Evolutionary conservation across 441 rosid genomes (phyloP), one percentile per base, ranked within the genome.

Genomic region (Euphorbia schlechtendalii): DNA sequence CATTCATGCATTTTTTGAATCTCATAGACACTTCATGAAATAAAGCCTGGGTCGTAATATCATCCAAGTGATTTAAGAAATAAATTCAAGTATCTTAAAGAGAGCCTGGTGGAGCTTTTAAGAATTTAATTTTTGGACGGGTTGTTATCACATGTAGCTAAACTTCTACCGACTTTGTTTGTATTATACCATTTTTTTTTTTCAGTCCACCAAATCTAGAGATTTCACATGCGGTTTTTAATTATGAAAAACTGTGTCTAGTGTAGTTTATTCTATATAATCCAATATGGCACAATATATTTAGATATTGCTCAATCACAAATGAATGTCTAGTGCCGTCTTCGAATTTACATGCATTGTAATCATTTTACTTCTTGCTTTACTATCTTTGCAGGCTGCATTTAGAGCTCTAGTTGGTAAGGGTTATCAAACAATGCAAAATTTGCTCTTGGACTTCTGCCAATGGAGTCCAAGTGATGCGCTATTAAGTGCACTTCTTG

Each of bases 341-440:
- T 18, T 34, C 28, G 4, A 5, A 3, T 46, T 28, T 48, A 14
- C 24, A n/a, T 67, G 49, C 27, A 25, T 20, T 54, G 5, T 55
- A 24, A 8, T 32, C 21, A 25, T 55, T 45, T 30, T 52, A 32
- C 27, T 56, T 51, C 41, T 52, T 49, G 30, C 52, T 61, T 48
- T 14, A 32, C 58, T 69, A 54, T 15, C 56, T 65, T 72, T 77
- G 70, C 82, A 95, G 99, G 87, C 83, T 72, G 81, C 97, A 57
- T 95, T 95, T 74, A 86, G 96, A 84, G 84, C 90, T 70, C 94
- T 95, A 66, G 97, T 89, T 75, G 99, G 98, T 71, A 92, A 78
- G 85, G 98, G 98, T 59, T 95, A 95, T 75, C 97, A 84, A 81
- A 87, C 99, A 41, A 75, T 95, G 77, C 98, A 85, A 68, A 88